Conservation (phyloP, 306 rosid genomes). For the Cicer judaicum region DNA sequence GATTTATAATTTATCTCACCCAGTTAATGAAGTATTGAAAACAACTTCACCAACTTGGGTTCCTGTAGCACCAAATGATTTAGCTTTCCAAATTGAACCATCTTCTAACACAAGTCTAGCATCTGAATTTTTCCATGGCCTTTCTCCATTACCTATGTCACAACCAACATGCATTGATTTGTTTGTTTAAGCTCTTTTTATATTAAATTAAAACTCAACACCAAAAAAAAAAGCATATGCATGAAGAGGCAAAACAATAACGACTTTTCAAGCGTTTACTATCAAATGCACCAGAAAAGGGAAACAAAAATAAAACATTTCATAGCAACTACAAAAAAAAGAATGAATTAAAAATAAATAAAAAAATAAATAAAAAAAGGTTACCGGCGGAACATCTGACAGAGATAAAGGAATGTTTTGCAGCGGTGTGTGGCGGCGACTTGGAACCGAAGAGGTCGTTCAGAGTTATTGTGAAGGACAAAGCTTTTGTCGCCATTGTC, state of each 20-base stretch:
- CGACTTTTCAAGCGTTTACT: background rate
- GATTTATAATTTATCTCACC: slow-evolving; percentile 54
- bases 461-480: slow-evolving; percentile 41
- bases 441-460: slow-evolving; percentile 43
- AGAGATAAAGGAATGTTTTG: slow-evolving; percentile 40
- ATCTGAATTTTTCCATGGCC: slow-evolving; percentile 92
- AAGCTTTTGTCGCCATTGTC: slow-evolving; percentile 54
- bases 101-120: slow-evolving; percentile 91
- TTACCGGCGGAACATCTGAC: slow-evolving; percentile 62
- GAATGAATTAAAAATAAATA: background rate
- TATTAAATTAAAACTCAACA: background rate
- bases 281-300: slow-evolving; percentile 10
- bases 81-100: slow-evolving; percentile 97
- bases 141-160: slow-evolving; percentile 62
- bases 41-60: slow-evolving; percentile 99
- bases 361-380: background rate
- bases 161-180: slow-evolving; percentile 32
- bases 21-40: slow-evolving; percentile 89
- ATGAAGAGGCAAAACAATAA: background rate
- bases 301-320: background rate
- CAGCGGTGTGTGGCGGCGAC: background rate
- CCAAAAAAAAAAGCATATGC: background rate
- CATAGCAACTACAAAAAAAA: background rate
- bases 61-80: slow-evolving; percentile 92
- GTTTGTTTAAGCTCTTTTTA: background rate